A percentile compares a stretch with the other conserved stretches of the same genome.
Conservation (phyloP, 352 stramenopile species). For the Blastocystis sp. region DNA sequence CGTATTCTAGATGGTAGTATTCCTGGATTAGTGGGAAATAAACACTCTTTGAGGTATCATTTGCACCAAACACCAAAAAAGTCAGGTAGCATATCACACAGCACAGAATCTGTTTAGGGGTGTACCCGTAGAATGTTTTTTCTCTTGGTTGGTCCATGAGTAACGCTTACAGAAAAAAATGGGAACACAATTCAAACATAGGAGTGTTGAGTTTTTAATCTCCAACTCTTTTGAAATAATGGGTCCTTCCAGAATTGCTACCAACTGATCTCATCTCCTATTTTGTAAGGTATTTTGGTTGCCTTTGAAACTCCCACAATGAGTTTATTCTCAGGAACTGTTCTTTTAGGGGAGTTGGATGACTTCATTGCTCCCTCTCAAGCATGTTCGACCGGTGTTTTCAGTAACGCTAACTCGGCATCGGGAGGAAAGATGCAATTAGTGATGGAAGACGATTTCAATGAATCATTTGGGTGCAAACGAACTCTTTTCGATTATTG, state of each 20-base stretch:
- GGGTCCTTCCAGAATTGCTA: background rate
- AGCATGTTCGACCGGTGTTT: constrained; percentile 23
- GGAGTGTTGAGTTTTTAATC: background rate
- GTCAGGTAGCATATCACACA: constrained; percentile 13
- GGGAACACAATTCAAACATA: background rate
- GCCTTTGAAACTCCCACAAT: background rate
- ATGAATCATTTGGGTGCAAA: background rate
- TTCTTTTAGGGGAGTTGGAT: constrained; percentile 46
- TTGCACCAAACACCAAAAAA: constrained; percentile 27
- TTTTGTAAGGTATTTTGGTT: background rate
- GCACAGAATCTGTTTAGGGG: background rate
- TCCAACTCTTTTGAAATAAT: background rate
- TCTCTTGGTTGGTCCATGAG: background rate
- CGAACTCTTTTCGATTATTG: background rate
- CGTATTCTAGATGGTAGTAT: constrained; percentile 38
- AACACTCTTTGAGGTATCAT: background rate
- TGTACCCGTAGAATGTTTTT: constrained; percentile 31
- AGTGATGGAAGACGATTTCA: constrained; percentile 45
- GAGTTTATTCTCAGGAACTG: constrained; percentile 51
- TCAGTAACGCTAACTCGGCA: background rate
- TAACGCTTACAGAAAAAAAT: background rate
- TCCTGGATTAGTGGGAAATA: constrained; percentile 23
- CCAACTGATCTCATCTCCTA: background rate
- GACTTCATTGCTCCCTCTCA: constrained; percentile 47
- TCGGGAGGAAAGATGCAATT: background rate